Evolutionary conservation across 2,329 filamentous ascomycete genomes (phyloP).

Genomic region (Podosphaera fusca): DNA sequence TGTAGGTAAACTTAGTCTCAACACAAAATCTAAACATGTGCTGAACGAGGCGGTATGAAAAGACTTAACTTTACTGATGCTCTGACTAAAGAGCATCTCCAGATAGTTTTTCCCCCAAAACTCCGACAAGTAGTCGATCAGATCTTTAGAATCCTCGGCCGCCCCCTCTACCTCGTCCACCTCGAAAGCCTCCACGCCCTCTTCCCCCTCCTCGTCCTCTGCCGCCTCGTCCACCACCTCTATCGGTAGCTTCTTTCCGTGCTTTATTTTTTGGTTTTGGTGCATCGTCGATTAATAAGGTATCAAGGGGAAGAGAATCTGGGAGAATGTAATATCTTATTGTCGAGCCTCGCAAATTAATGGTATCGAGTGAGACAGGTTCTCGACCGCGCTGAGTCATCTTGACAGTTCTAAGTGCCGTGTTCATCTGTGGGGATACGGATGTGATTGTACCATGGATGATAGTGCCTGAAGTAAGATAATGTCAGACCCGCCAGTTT

Average conservation of each 20-base stretch:
- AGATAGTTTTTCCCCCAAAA: too few relatives aligned
- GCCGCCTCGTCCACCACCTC: constrained; percentile 22
- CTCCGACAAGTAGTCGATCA: too few relatives aligned
- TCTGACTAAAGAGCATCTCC: too few relatives aligned
- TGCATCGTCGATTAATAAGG: constrained; percentile 82
- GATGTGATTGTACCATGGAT: constrained; percentile 92
- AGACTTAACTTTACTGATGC: too few relatives aligned
- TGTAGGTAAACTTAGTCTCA: too few relatives aligned
- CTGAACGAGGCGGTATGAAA: too few relatives aligned
- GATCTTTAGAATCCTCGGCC: constrained; percentile 18
- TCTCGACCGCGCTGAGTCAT: constrained; percentile 84
- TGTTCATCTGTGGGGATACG: constrained; percentile 97
- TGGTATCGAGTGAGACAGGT: constrained; percentile 70
- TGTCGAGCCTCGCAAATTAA: constrained; percentile 89
- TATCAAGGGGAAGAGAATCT: constrained; percentile 85
- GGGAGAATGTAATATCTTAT: constrained; percentile 94
- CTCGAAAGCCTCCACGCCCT: constrained; percentile 23
- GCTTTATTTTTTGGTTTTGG: constrained; percentile 99
- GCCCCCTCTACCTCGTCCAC: constrained; percentile 24
- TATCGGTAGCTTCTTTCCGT: constrained; percentile 56
- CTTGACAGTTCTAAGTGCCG: constrained; percentile 80
- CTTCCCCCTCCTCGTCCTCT: constrained; percentile 22
- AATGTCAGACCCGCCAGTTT: not conserved
- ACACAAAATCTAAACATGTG: too few relatives aligned
- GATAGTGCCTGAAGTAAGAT: constrained; percentile 47